Conservation (phyloP, 495 filamentous ascomycete species). For the Hypoxylon cercidicola region DNA sequence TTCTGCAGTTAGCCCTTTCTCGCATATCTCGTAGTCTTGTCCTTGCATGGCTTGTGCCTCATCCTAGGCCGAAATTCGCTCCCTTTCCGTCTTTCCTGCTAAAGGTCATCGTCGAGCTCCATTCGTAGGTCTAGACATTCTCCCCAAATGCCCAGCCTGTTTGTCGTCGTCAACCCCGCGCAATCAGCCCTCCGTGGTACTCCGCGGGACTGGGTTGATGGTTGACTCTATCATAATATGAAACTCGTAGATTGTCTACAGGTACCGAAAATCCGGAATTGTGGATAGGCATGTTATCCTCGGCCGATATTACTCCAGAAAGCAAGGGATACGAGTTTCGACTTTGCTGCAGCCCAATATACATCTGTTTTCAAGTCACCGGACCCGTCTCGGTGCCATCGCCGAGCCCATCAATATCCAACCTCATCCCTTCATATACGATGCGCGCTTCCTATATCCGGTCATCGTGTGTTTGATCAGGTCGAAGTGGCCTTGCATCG, state of each 20-base stretch:
- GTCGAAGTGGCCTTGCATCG: background rate
- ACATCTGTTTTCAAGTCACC: conserved; percentile 7
- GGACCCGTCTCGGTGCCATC: conserved; percentile 15
- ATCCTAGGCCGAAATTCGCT: too few relatives aligned
- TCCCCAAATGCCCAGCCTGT: too few relatives aligned
- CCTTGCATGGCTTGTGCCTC: too few relatives aligned
- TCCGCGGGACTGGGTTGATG: too few relatives aligned
- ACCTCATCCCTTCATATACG: background rate
- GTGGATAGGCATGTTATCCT: conserved; percentile 9
- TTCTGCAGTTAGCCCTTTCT: too few relatives aligned
- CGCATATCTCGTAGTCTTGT: too few relatives aligned
- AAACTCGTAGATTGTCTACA: conserved; percentile 1
- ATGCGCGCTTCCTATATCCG: background rate
- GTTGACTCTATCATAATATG: too few relatives aligned
- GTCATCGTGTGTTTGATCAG: background rate
- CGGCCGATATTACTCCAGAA: background rate
- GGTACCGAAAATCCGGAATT: conserved; percentile 6
- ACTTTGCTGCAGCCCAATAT: conserved; percentile 2
- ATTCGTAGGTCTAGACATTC: too few relatives aligned
- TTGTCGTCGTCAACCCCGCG: too few relatives aligned
- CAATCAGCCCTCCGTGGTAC: too few relatives aligned
- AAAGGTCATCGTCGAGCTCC: too few relatives aligned
- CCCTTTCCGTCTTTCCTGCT: too few relatives aligned
- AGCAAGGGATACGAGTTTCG: conserved; percentile 24
- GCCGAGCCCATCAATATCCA: background rate